A percentile compares a stretch with the other conserved stretches of the same genome.
These are phyloP conservation scores for Pogostemon cablin DNA, from an alignment of 257 asterid species.

Conservation along the genomic window DNA sequence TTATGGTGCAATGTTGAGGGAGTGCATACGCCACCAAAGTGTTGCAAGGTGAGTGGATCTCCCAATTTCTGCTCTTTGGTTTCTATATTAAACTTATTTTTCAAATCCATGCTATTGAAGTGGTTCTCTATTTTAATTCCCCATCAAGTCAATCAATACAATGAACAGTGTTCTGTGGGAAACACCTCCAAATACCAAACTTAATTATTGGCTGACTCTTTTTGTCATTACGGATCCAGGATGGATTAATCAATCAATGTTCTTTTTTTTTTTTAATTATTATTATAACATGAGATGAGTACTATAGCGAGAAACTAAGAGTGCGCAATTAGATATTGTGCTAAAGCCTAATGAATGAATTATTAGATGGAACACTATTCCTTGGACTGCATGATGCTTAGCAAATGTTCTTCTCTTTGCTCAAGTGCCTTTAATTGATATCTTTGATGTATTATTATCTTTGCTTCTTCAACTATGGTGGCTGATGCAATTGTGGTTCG, in stretches of 20 bases:
- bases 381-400: neutral
- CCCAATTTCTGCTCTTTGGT: conserved; percentile 12
- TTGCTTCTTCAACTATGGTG: conserved; percentile 5
- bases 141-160: neutral
- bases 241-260: neutral
- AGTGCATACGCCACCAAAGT: conserved; percentile 97
- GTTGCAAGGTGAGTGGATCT: conserved; percentile 75
- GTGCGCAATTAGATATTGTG: neutral
- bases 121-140: neutral
- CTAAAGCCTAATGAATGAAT: neutral
- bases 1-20: conserved; percentile 95
- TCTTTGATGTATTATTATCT: neutral
- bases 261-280: neutral
- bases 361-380: neutral
- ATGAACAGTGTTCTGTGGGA: neutral
- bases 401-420: conserved; percentile 2
- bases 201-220: conserved; percentile 6
- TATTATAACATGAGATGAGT: neutral
- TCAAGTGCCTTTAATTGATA: neutral
- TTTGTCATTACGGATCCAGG: conserved; percentile 7
- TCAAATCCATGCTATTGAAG: neutral
- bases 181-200: neutral
- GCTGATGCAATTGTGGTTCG: conserved; percentile 21
- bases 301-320: conserved; percentile 3
- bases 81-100: conserved; percentile 3